Conservation (phyloP, 768 basidiomycete species). For the Russula griseocarnosa region DNA sequence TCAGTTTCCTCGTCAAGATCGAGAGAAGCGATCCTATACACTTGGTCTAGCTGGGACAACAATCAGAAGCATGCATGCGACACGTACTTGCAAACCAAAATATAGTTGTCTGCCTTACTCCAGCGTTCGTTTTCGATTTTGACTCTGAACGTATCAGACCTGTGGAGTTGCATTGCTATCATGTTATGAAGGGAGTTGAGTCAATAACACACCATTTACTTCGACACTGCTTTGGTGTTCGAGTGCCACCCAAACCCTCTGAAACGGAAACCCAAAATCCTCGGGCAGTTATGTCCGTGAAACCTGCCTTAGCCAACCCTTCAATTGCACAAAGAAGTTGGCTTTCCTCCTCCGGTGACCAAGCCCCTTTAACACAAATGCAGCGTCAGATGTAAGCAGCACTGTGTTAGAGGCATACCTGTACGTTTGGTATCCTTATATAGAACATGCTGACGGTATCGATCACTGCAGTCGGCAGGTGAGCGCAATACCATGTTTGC, state of each 20-base stretch:
- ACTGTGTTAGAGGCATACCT: neutral
- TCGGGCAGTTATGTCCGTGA: neutral
- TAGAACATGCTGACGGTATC: no score
- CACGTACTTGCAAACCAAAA: conserved; percentile 1
- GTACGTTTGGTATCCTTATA: neutral
- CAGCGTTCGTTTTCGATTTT: neutral
- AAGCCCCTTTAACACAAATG: neutral
- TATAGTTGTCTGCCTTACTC: neutral
- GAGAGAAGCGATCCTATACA: neutral
- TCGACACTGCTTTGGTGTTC: neutral
- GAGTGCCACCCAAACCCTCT: neutral
- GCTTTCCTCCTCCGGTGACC: neutral
- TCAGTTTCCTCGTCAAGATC: neutral
- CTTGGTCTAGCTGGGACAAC: neutral
- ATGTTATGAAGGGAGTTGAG: no score
- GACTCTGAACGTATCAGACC: neutral
- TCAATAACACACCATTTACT: neutral
- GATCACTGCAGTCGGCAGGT: no score
- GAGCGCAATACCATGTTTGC: no score
- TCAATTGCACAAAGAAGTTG: neutral
- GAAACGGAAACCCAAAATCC: neutral
- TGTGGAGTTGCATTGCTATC: neutral
- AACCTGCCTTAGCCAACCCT: neutral
- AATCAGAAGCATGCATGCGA: neutral
- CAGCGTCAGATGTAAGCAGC: neutral